Base-by-base conservation (phyloP, 2,329 filamentous ascomycete genomes). In the Monosporascus sp. region DNA sequence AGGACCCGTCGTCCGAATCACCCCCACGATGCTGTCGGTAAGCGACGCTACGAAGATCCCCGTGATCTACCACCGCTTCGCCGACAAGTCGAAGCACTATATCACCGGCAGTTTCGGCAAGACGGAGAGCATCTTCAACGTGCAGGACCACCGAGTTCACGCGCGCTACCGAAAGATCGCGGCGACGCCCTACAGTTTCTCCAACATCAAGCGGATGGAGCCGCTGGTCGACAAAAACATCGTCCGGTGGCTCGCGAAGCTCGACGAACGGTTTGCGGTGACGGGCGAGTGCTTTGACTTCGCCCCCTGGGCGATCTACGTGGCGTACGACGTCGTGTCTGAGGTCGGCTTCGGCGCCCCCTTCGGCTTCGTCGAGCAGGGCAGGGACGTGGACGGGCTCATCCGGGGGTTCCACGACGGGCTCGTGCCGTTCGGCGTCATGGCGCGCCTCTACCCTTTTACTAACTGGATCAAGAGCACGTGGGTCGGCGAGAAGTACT, bases 201-300 rank as follows among this genome's bases (percentile, higher is more conserved):
- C 68, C 45, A 82, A 80, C 58, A 74, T 84, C 57, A 79, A 78
- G 65, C 79, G 75, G 57, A 83, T 82, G 76, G 81, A 84, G 62
- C 76, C 78, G 0, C 57, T 83, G 31, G 70, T 85, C 3, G 80
- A 84, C 54, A 56, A 62, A 2, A 70, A 75, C 9, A 79, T 83
- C 47, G 52, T 62, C 2, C 65, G 72, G n/a, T 84, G 79, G 81
- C 68, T 77, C 8, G 57, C 62, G 3, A 74, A 71, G n/a, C 68
- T 84, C 3, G 68, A 74, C 3, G 61, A 68, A 3, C 64, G 63
- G 5, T 84, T 82, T 55, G 75, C 69, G 4, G 64, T 69, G 7
- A 72, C 70, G 1, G 70, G 72, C 1, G 63, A 75, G 41, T 59
- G 65, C 1, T 77, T 84, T 50, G 79, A 84, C 58, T 82, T 83